phyloP scores from a whole-genome alignment of 345 rosid genomes.

The Turnera subulata region DNA sequence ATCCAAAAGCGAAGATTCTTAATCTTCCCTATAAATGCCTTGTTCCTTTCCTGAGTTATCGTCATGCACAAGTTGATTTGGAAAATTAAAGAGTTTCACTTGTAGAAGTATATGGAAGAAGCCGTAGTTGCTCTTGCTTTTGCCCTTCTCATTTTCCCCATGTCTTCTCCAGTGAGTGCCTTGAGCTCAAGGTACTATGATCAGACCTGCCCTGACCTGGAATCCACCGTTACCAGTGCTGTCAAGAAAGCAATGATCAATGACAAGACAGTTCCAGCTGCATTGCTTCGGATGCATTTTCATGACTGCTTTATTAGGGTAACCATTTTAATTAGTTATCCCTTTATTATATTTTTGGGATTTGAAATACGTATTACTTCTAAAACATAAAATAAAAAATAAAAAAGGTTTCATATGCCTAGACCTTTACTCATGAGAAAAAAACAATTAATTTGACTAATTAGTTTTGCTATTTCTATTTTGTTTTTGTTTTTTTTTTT shows the following conservation, averaged over 20 bases:
- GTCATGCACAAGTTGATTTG: background rate
- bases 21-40: slow-evolving; percentile 18
- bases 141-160: slow-evolving; percentile 18
- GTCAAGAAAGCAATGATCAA: slow-evolving; percentile 59
- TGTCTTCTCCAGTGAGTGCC: slow-evolving; percentile 34
- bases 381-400: too few relatives aligned
- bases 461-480: too few relatives aligned
- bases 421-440: background rate
- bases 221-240: slow-evolving; percentile 41
- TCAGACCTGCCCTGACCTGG: slow-evolving; percentile 54
- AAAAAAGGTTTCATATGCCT: too few relatives aligned
- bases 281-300: slow-evolving; percentile 82
- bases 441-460: background rate
- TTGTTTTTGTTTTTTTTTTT: background rate
- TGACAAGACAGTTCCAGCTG: slow-evolving; percentile 79
- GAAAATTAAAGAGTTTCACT: background rate
- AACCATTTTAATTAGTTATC: background rate
- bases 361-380: too few relatives aligned
- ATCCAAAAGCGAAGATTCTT: background rate
- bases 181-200: slow-evolving; percentile 60
- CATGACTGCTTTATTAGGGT: slow-evolving; percentile 83
- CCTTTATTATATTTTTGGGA: background rate
- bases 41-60: too few relatives aligned
- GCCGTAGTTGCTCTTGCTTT: slow-evolving; percentile 4
- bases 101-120: background rate